Base-by-base conservation (phyloP, 2,329 filamentous ascomycete genomes). In the Sordariomycetes sp. region DNA sequence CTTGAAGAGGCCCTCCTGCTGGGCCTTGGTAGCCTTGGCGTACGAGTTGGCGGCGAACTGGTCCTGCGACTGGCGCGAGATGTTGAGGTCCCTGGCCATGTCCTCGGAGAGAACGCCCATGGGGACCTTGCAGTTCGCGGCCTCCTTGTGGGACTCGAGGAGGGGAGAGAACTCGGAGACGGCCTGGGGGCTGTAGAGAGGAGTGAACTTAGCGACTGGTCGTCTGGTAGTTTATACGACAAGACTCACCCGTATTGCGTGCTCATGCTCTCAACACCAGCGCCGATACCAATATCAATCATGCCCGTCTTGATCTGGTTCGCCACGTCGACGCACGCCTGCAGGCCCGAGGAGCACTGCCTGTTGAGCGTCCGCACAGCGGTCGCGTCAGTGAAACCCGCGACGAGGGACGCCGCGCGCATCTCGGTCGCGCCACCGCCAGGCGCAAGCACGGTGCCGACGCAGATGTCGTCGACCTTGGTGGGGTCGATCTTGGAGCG, bases 371-470 rank as follows among this genome's bases (percentile, higher is more conserved):
- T 84, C 74, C 88, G 90, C 59, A 95, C 87, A n/a, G 90, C 87
- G 5, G 90, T 82, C 20, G 82, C 79, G 65, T 88, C 87, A 51
- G 94, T 89, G 77, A 97, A 95, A 52, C 94, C 94, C 54, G 94
- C 94, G 7, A 90, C 89, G 58, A 97, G 79, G 57, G 86, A 86
- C 39, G 94, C 94, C 60, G 90, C 94, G 62, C 94, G 87, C 84
- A 96, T 96, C 76, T 97, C 94, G 53, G 94, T 97, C 24, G 94
- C 94, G 63, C 92, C 94, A 64, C 90, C 94, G 61, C 94, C 94
- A 36, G 92, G 92, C 20, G 92, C 84, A 54, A 99, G 84, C 34
- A 99, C 94, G 58, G 86, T 87, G 63, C 94, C 94, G 59, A 97
- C 91, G 56, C 87, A 87, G 62, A 99, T 86, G 69, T 99, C 94